Evolutionary conservation across 2,329 filamentous ascomycete species (phyloP).

Genomic region (Fusarium concolor): DNA sequence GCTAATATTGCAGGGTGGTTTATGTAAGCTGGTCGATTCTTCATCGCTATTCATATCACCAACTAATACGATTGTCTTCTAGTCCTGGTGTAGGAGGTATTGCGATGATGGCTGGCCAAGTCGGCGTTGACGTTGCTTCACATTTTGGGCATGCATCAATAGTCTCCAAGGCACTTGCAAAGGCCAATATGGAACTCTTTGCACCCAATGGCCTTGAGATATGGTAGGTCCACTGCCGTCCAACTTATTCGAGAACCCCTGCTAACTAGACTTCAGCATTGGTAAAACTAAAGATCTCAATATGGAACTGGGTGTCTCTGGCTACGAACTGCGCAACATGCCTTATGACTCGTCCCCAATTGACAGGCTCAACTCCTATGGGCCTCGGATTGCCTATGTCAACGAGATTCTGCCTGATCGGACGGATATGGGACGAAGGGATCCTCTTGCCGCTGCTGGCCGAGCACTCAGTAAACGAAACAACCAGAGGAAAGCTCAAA

Average conservation of each 20-base stretch:
- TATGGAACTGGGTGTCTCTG: neutral
- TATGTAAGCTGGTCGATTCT: neutral
- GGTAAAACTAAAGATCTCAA: neutral
- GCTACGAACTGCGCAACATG: neutral
- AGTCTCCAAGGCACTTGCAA: neutral
- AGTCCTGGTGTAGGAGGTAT: neutral
- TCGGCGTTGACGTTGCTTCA: neutral
- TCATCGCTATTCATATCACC: neutral
- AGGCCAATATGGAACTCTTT: neutral
- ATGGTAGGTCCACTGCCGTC: neutral
- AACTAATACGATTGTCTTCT: rapidly evolving
- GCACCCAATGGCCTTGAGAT: neutral
- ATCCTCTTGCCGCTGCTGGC: neutral
- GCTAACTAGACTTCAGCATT: neutral
- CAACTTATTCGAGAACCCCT: rapidly evolving
- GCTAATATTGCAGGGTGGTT: neutral
- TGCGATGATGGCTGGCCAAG: neutral
- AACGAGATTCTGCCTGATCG: neutral
- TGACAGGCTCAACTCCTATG: neutral
- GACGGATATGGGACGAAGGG: neutral
- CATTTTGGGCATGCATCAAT: neutral
- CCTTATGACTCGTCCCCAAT: neutral
- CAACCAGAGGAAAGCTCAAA: neutral
- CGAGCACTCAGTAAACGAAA: neutral
- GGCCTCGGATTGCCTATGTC: neutral